A percentile compares a stretch with the other conserved stretches of the same genome.
phyloP scores from a whole-genome alignment of 208 protist species.

The Porcisia hertigi region DNA sequence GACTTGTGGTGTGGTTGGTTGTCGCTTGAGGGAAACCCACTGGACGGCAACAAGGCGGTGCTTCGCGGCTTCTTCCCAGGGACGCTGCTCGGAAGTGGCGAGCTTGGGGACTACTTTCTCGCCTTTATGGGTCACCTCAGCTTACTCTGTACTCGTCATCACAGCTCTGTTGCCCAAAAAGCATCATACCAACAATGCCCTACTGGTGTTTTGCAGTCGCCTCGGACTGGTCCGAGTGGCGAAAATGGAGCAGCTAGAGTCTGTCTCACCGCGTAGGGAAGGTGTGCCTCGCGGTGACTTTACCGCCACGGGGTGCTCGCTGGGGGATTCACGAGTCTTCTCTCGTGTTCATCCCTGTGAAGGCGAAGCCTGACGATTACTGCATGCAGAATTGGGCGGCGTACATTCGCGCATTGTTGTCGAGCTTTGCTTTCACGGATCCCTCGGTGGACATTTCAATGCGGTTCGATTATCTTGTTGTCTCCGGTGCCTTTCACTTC shows the following conservation, averaged over 20 bases:
- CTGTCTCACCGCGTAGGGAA: conserved; percentile 28
- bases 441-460: conserved; percentile 46
- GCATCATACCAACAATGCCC: conserved; percentile 41
- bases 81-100: conserved; percentile 47
- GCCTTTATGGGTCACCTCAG: conserved; percentile 41
- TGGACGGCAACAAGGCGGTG: conserved; percentile 53
- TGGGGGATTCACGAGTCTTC: conserved; percentile 66
- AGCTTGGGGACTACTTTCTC: conserved; percentile 58
- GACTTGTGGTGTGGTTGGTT: conserved; percentile 84
- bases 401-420: conserved; percentile 53
- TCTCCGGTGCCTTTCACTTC: conserved; percentile 67
- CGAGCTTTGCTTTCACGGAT: conserved; percentile 60
- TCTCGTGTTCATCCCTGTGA: conserved; percentile 54
- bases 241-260: conserved; percentile 60
- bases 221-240: conserved; percentile 66
- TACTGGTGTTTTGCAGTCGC: conserved; percentile 64
- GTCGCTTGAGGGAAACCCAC: conserved; percentile 49
- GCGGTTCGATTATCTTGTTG: conserved; percentile 81
- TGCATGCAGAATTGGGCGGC: conserved; percentile 31
- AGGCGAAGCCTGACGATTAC: conserved; percentile 37
- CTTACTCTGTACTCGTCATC: conserved; percentile 57
- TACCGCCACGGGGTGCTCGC: conserved; percentile 48
- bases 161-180: conserved; percentile 46
- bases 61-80: conserved; percentile 72
- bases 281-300: conserved; percentile 48